Evolutionary conservation across 2,329 filamentous ascomycete genomes (phyloP).

Genomic region (Fusarium agapanthi): DNA sequence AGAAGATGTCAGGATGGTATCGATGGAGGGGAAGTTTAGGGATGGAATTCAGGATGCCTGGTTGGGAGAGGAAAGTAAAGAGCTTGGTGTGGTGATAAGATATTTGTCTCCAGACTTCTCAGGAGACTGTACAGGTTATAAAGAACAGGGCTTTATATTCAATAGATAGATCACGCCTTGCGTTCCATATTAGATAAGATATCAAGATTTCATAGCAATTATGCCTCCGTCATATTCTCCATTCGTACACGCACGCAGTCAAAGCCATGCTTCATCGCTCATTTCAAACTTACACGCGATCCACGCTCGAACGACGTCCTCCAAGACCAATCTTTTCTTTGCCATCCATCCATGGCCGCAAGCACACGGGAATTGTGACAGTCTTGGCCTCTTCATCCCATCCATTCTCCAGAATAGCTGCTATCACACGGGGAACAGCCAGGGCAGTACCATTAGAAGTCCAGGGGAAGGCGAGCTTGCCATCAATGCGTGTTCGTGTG

Average conservation of each 20-base stretch:
- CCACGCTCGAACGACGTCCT: constrained; percentile 41
- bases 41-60: constrained; percentile 40
- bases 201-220: constrained; percentile 14
- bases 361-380: constrained; percentile 79
- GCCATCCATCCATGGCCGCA: constrained; percentile 87
- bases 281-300: constrained; percentile 38
- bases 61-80: constrained; percentile 34
- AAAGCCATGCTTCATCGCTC: not conserved
- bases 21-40: constrained; percentile 40
- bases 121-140: not conserved
- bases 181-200: constrained; percentile 26
- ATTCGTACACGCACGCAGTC: constrained; percentile 23
- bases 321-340: constrained; percentile 67
- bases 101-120: not conserved
- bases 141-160: not conserved
- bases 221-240: constrained; percentile 6
- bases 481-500: constrained; percentile 72
- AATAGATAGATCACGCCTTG: constrained; percentile 8
- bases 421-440: constrained; percentile 88
- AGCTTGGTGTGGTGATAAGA: constrained; percentile 16
- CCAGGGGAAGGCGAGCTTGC: constrained; percentile 77
- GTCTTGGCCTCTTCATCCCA: constrained; percentile 77
- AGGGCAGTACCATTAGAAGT: constrained; percentile 95
- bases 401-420: constrained; percentile 88
- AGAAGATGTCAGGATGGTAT: constrained; percentile 52